Base-by-base conservation (phyloP, 2,329 filamentous ascomycete species). In the Tolypocladium tundrense region DNA sequence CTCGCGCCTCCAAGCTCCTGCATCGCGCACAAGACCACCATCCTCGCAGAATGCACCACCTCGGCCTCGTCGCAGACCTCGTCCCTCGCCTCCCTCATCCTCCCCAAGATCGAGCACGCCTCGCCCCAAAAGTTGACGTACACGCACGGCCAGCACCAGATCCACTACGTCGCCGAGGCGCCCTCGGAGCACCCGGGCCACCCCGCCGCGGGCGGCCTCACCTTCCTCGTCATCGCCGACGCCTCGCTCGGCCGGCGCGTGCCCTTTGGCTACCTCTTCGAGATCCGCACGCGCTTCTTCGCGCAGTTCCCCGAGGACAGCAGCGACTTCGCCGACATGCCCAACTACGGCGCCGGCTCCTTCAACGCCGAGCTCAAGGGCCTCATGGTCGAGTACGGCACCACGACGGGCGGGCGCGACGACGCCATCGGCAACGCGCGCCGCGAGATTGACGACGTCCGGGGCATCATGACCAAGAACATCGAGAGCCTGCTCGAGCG, bases 381-480 rank as follows among this genome's bases (percentile, higher is more conserved):
- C 37, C 76, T 97, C 64, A 91, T 97, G 83, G 78, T 91, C 27
- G 88, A 91, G 61, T 94, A 89, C 74, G 93, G 92, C 57, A 88
- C 88, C 33, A 90, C 90, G 11, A 82, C 84, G 61, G 84, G 84
- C 31, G 85, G 88, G 50, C 82, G 88, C 73, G 80, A 88, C 66
- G 91, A 97, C 76, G 90, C 92, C 61, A 85, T 97, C 60, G 79
- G 83, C 57, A 92, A 88, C 61, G 93, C 91, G 42, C 88, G 90
- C 73, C 81, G 85, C 58, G 94, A 97, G 75, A 97, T 99, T 66
- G 92, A 97, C 64, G 92, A 90, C 67, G 91, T 96, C 55, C 79
- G 88, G 58, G 90, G 91, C 62, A 95, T 96, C 71, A 96, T 96
- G 92, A 95, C 90, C 58, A 86, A 91, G 77, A 96, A 96, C 70